A percentile compares a stretch with the other conserved stretches of the same genome.
phyloP scores from a whole-genome alignment of 305 asterid species.

The Fraxinus albicans region DNA sequence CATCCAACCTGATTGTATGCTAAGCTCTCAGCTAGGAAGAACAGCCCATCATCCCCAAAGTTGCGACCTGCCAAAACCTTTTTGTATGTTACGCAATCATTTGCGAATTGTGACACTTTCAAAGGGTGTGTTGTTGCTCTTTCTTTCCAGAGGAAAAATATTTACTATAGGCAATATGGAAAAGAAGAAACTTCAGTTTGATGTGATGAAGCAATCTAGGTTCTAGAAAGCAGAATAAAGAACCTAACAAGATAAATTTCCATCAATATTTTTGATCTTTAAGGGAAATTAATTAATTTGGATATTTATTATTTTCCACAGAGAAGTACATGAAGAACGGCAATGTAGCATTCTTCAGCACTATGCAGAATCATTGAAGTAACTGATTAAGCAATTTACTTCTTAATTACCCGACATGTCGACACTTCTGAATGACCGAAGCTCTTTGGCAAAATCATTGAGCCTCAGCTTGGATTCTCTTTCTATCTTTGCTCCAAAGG shows the following conservation, averaged over 20 bases:
- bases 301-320: not conserved
- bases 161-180: not conserved
- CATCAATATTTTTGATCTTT: not conserved
- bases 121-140: not conserved
- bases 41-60: conserved; percentile 91
- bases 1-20: conserved; percentile 79
- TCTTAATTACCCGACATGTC: conserved; percentile 82
- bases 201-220: not conserved
- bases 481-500: conserved; percentile 62
- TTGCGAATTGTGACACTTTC: conserved; percentile 15
- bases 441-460: conserved; percentile 91
- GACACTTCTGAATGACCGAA: conserved; percentile 63
- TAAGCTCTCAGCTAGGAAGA: conserved; percentile 89
- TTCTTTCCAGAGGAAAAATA: not conserved
- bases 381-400: conserved; percentile 23
- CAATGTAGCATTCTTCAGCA: not conserved
- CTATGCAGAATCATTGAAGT: conserved; percentile 5
- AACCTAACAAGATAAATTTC: not conserved
- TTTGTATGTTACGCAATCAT: conserved; percentile 30
- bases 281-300: not conserved
- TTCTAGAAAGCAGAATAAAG: not conserved
- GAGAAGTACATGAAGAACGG: not conserved
- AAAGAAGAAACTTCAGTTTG: not conserved
- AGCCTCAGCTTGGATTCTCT: conserved; percentile 79
- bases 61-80: conserved; percentile 65